These are phyloP conservation scores for Apiospora koreana DNA, from an alignment of 2,329 filamentous ascomycete genomes.

Conservation along the genomic window DNA sequence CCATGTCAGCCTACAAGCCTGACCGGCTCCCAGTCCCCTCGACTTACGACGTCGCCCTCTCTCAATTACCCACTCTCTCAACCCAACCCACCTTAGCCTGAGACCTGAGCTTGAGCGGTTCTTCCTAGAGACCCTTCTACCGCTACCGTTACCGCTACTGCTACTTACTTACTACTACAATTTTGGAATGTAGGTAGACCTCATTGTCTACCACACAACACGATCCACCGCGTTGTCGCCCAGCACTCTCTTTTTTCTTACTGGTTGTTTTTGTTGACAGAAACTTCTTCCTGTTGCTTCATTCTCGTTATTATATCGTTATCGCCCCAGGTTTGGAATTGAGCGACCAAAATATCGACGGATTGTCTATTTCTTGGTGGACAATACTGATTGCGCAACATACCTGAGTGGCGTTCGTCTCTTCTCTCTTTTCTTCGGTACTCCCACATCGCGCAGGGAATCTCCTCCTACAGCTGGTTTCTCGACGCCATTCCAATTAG, in stretches of 20 bases:
- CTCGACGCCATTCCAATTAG: background rate
- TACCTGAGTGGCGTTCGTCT: background rate
- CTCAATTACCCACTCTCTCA: background rate
- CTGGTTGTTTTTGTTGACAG: background rate
- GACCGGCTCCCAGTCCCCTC: background rate
- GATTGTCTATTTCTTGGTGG: background rate
- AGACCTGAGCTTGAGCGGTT: background rate
- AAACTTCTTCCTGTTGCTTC: background rate
- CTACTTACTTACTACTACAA: background rate
- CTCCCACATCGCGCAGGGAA: background rate
- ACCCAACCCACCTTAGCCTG: background rate
- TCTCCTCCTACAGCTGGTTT: background rate
- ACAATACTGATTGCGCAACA: background rate
- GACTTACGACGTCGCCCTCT: background rate
- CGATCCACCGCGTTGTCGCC: background rate
- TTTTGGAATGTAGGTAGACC: background rate
- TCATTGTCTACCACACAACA: background rate
- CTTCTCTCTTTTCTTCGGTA: background rate
- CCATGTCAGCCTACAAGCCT: background rate
- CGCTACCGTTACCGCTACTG: too few relatives aligned
- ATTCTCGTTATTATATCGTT: background rate
- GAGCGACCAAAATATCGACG: background rate
- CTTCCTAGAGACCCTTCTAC: constrained; percentile 1
- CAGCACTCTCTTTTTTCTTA: background rate
- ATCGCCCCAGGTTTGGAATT: background rate